Conservation (phyloP, 1,284 basidiomycete species). For the Stygiomarasmius scandens region DNA sequence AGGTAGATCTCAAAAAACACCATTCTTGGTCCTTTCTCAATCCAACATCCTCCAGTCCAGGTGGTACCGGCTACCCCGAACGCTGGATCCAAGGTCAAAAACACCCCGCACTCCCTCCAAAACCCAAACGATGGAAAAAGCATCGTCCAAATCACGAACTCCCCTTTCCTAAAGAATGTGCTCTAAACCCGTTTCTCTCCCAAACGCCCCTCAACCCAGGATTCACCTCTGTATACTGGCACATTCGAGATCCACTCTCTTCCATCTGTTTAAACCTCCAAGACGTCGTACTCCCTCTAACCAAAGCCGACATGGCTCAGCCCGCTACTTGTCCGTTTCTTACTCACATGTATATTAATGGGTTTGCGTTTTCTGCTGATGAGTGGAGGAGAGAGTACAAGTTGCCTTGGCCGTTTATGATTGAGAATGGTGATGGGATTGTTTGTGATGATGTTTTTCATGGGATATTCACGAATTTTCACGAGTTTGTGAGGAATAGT, state of each 20-base stretch:
- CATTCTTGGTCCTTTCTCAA: no score
- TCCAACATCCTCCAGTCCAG: slow-evolving; percentile 31
- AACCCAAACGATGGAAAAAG: slow-evolving; percentile 46
- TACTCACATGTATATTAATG: slow-evolving; percentile 52
- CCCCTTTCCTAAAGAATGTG: slow-evolving; percentile 47
- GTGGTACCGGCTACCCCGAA: slow-evolving; percentile 41
- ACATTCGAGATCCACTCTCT: slow-evolving; percentile 36
- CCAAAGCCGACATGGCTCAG: slow-evolving; percentile 46
- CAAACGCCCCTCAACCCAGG: slow-evolving; percentile 42
- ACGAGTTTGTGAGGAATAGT: slow-evolving; percentile 37
- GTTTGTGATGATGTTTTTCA: slow-evolving; percentile 53
- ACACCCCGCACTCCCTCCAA: slow-evolving; percentile 52
- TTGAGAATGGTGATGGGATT: slow-evolving; percentile 48
- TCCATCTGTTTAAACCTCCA: slow-evolving; percentile 32
- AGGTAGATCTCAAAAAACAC: slow-evolving; percentile 8
- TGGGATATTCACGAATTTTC: slow-evolving; percentile 49
- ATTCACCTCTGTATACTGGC: slow-evolving; percentile 48
- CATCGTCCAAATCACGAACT: slow-evolving; percentile 37
- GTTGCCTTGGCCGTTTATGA: slow-evolving; percentile 58
- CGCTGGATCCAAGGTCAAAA: slow-evolving; percentile 49
- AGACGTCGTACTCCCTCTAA: slow-evolving; percentile 21
- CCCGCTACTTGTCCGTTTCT: slow-evolving; percentile 62
- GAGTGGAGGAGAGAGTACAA: slow-evolving; percentile 34
- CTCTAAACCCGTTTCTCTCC: slow-evolving; percentile 56
- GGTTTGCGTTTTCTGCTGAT: slow-evolving; percentile 21